A percentile compares a stretch with the other conserved stretches of the same genome.
These are phyloP conservation scores for Entelexis sorbosivorans DNA, from an alignment of 1,139 yeast genomes.

Conservation along the genomic window DNA sequence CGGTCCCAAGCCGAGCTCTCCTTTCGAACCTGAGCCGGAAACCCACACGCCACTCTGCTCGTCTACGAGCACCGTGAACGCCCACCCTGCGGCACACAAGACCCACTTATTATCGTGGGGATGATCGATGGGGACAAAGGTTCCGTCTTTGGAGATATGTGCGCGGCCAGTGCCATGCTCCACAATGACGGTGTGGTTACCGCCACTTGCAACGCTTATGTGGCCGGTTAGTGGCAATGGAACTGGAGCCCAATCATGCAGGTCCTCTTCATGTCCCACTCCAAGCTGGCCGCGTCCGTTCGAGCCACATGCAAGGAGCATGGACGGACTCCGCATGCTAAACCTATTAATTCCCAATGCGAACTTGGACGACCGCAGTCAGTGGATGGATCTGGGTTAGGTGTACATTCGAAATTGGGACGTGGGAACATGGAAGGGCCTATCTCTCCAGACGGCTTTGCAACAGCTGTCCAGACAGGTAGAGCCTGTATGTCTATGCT, in stretches of 20 bases:
- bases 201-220: slow-evolving; percentile 49
- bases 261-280: slow-evolving; percentile 46
- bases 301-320: slow-evolving; percentile 58
- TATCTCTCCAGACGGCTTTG: too few species aligned
- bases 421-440: too few species aligned
- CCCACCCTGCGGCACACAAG: slow-evolving; percentile 61
- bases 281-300: slow-evolving; percentile 78
- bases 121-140: slow-evolving; percentile 18
- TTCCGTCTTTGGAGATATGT: background rate
- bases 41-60: slow-evolving; percentile 34
- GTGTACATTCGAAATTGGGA: background rate
- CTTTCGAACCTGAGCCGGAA: slow-evolving; percentile 1
- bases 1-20: slow-evolving; percentile 16
- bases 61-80: slow-evolving; percentile 48
- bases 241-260: slow-evolving; percentile 30
- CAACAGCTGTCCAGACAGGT: too few species aligned
- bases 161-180: slow-evolving; percentile 24
- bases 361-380: background rate
- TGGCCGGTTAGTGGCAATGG: slow-evolving; percentile 21
- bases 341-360: background rate
- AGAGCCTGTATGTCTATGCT: too few species aligned
- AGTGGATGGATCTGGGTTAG: background rate
- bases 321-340: background rate
- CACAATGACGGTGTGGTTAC: slow-evolving; percentile 69
- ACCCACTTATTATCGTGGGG: slow-evolving; percentile 21